These are phyloP conservation scores for Tetrahymena malaccensis DNA, from an alignment of 73 alveolate genomes.

Conservation along the genomic window DNA sequence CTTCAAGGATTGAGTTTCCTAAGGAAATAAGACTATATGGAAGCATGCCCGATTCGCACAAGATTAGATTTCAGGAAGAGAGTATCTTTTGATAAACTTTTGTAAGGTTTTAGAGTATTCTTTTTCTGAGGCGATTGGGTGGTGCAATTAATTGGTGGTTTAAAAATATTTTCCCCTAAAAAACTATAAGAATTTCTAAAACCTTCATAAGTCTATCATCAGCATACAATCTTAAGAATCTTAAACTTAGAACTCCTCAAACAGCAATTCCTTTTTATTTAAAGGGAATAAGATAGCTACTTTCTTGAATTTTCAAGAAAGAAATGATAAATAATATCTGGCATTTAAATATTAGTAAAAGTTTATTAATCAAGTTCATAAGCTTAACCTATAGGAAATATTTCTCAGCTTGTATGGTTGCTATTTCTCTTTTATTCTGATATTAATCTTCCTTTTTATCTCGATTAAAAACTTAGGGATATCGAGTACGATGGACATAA, in stretches of 20 bases:
- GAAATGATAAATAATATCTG: neutral
- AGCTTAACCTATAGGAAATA: neutral
- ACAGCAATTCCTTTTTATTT: neutral
- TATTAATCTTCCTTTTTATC: neutral
- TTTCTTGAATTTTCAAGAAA: neutral
- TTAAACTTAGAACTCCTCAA: neutral
- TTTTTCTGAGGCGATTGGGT: neutral
- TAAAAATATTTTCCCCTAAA: neutral
- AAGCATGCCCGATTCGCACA: neutral
- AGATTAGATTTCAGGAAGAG: neutral
- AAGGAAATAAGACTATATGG: neutral
- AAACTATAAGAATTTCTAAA: neutral
- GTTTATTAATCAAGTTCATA: neutral
- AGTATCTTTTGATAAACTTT: neutral
- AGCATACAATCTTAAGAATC: neutral
- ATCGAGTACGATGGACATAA: neutral
- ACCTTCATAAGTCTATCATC: neutral
- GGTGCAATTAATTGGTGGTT: neutral
- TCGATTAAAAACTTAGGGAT: neutral
- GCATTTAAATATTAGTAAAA: neutral
- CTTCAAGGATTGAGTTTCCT: neutral
- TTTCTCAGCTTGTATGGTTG: neutral
- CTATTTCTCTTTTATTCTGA: neutral
- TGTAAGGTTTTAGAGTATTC: neutral
- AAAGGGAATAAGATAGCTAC: neutral